Conservation (phyloP, 2,329 filamentous ascomycete genomes). For the Ramularia collo-cygni region DNA sequence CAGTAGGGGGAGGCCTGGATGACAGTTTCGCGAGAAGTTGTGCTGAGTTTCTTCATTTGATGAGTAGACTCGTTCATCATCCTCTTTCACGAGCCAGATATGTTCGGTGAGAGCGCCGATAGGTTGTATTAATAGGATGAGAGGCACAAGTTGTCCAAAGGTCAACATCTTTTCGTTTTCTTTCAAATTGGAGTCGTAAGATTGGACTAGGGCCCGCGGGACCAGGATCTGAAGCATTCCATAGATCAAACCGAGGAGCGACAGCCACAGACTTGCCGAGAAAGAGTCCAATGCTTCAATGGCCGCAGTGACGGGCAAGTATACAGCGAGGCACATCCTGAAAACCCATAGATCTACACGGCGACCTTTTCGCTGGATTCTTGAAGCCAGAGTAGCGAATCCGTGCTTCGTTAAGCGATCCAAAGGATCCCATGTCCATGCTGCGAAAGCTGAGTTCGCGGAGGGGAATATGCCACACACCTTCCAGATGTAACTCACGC, state of each 20-base stretch:
- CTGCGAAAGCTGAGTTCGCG: slow-evolving; percentile 6
- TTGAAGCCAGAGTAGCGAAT: slow-evolving; percentile 7
- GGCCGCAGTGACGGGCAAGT: slow-evolving; percentile 9
- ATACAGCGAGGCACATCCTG: slow-evolving; percentile 10
- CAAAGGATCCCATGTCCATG: slow-evolving; percentile 11
- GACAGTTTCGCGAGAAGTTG: not conserved
- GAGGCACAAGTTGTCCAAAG: slow-evolving; percentile 23
- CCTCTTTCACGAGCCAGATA: slow-evolving; percentile 6
- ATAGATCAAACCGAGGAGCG: slow-evolving; percentile 19
- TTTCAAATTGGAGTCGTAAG: slow-evolving; percentile 5
- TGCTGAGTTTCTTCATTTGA: too few relatives aligned
- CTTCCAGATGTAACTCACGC: slow-evolving; percentile 24
- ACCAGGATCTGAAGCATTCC: slow-evolving; percentile 21
- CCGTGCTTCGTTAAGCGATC: slow-evolving; percentile 13
- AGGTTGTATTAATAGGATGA: slow-evolving; percentile 21
- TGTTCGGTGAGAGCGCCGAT: slow-evolving; percentile 17
- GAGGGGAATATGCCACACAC: slow-evolving; percentile 16
- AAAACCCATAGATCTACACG: slow-evolving; percentile 8
- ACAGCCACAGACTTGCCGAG: slow-evolving; percentile 19
- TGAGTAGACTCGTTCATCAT: slow-evolving; percentile 5
- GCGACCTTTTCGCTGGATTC: slow-evolving; percentile 5
- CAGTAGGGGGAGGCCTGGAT: slow-evolving; percentile 6
- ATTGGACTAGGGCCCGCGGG: slow-evolving; percentile 10
- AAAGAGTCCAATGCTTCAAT: slow-evolving; percentile 20
- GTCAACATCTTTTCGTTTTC: slow-evolving; percentile 9